phyloP scores from a whole-genome alignment of 768 basidiomycete genomes.

The Pseudohyphozyma bogoriensis region DNA sequence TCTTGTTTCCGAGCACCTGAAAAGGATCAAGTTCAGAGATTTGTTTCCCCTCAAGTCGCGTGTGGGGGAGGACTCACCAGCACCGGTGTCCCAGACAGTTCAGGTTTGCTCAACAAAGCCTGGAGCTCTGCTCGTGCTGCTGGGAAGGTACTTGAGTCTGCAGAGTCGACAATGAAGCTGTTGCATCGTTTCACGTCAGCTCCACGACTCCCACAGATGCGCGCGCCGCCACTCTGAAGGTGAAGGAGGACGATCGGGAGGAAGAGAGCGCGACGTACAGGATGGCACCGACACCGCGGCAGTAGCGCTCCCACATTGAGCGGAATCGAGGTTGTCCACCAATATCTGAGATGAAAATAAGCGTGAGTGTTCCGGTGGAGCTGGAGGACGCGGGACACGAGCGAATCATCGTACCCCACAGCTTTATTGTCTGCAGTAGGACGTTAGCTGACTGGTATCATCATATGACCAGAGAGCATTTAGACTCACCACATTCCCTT shows the following conservation, averaged over 20 bases:
- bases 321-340: constrained; percentile 27
- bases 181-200: too few species aligned
- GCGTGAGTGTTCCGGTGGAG: not conserved
- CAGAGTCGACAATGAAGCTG: constrained; percentile 17
- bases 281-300: constrained; percentile 22
- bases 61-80: constrained; percentile 2
- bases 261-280: constrained; percentile 2
- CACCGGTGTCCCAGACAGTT: constrained; percentile 16
- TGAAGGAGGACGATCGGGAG: too few species aligned
- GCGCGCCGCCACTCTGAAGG: too few species aligned
- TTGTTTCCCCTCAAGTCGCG: not conserved
- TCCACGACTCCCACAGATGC: too few species aligned
- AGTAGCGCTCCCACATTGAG: constrained; percentile 30
- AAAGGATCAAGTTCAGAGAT: not conserved
- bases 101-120: constrained; percentile 9
- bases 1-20: constrained; percentile 28
- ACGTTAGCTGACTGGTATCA: not conserved
- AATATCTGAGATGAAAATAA: constrained; percentile 16
- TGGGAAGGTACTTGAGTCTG: constrained; percentile 18
- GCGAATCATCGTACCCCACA: constrained; percentile 18
- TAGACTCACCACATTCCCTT: constrained; percentile 5
- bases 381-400: not conserved
- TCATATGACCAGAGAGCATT: not conserved
- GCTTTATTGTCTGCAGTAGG: constrained; percentile 15
- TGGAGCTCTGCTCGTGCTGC: constrained; percentile 13